Evolutionary conservation across 1,139 yeast genomes (phyloP).

Genomic region (Casaregolazyma suthepensis): DNA sequence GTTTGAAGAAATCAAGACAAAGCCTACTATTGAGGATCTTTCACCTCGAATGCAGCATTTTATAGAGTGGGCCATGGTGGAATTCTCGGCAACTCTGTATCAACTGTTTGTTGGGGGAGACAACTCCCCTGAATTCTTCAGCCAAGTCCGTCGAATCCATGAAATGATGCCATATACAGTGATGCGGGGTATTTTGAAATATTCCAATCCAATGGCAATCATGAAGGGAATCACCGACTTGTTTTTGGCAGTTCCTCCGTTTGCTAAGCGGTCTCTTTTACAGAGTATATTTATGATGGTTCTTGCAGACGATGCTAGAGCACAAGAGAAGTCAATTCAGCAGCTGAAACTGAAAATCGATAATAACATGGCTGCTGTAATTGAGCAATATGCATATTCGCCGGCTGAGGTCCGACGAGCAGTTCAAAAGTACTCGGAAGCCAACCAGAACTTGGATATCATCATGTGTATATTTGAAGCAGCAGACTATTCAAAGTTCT

Average conservation of each 20-base stretch:
- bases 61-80: constrained; percentile 75
- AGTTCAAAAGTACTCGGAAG: constrained; percentile 9
- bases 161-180: constrained; percentile 68
- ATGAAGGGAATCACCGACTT: constrained; percentile 72
- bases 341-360: constrained; percentile 40
- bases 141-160: constrained; percentile 65
- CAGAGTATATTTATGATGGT: constrained; percentile 68
- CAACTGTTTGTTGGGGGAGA: constrained; percentile 76
- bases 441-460: constrained; percentile 11
- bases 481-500: background rate
- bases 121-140: constrained; percentile 64
- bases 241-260: constrained; percentile 64
- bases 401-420: constrained; percentile 21
- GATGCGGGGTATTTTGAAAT: constrained; percentile 65
- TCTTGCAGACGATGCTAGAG: constrained; percentile 70
- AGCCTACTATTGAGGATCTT: constrained; percentile 50
- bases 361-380: constrained; percentile 25
- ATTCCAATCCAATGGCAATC: constrained; percentile 81
- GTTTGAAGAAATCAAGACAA: constrained; percentile 58
- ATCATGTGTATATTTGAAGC: constrained; percentile 12
- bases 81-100: constrained; percentile 76
- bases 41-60: constrained; percentile 64
- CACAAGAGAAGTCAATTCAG: constrained; percentile 51
- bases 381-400: constrained; percentile 28
- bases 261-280: constrained; percentile 62